Conservation (phyloP, 2,329 filamentous ascomycete species). For the Reticulascus tulasneorum region DNA sequence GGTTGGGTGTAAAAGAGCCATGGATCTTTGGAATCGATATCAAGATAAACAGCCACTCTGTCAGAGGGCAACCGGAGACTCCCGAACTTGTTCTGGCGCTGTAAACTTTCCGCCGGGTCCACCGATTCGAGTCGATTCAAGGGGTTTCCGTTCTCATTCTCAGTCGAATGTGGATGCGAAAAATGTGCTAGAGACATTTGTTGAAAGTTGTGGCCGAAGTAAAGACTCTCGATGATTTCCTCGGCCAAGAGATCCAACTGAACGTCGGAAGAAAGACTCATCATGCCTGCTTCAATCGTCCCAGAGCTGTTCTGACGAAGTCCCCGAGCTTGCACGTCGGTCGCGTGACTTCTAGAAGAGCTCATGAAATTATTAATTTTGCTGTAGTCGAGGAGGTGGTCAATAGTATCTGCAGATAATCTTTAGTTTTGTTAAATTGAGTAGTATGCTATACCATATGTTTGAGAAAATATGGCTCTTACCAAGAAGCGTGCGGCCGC, state of each 20-base stretch:
- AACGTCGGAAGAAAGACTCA: slow-evolving; percentile 23
- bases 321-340: background rate
- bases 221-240: too few species aligned
- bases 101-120: slow-evolving; percentile 13
- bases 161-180: too few species aligned
- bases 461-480: too few species aligned
- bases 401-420: slow-evolving; percentile 43
- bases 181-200: too few species aligned
- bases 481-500: slow-evolving; percentile 42
- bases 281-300: slow-evolving; percentile 1
- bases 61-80: too few species aligned
- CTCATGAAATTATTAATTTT: slow-evolving; percentile 31
- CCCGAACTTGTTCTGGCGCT: too few species aligned
- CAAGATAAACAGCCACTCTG: too few species aligned
- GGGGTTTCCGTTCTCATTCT: slow-evolving; percentile 5
- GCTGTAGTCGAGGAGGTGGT: slow-evolving; percentile 41
- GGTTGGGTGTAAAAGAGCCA: slow-evolving; percentile 49
- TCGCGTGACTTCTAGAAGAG: slow-evolving; percentile 2
- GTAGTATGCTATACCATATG: too few species aligned
- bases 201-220: slow-evolving; percentile 32
- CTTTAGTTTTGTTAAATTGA: too few species aligned
- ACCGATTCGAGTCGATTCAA: slow-evolving; percentile 13
- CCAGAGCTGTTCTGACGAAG: background rate
- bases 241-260: slow-evolving; percentile 29
- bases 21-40: too few species aligned